Percentiles rank a stretch among this genome's conserved stretches.
Evolutionary conservation across 106 monocot genomes (phyloP).

Genomic region (Hemerocallis citrina): DNA sequence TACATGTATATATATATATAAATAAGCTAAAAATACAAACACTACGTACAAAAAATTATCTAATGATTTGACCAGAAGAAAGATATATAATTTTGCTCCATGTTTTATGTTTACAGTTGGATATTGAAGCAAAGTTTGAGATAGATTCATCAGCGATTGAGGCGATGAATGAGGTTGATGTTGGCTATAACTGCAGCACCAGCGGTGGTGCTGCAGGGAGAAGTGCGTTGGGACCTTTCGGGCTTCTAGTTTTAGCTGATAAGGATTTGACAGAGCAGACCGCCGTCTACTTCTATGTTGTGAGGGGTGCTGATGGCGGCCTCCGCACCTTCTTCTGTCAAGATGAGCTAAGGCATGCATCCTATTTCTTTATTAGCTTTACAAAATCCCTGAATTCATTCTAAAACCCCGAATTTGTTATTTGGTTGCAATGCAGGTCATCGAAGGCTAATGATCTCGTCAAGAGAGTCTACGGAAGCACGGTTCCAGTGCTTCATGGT

Average conservation of each 20-base stretch:
- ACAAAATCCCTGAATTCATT: too few species aligned
- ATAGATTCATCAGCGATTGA: conserved; percentile 21
- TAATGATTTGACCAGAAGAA: too few species aligned
- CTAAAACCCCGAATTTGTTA: too few species aligned
- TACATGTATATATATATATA: conserved; percentile 5
- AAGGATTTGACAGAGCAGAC: conserved; percentile 64
- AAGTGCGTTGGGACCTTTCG: conserved; percentile 71
- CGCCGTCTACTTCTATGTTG: conserved; percentile 74
- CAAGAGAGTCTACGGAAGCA: conserved; percentile 60
- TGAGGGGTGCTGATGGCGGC: conserved; percentile 27
- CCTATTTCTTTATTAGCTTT: too few species aligned
- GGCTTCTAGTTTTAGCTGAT: conserved; percentile 64
- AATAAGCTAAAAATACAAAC: too few species aligned
- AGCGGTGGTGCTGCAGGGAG: conserved; percentile 61
- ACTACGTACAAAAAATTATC: too few species aligned
- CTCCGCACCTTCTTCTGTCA: conserved; percentile 71
- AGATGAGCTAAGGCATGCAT: conserved; percentile 84
- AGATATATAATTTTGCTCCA: too few species aligned
- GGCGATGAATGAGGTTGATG: conserved; percentile 37
- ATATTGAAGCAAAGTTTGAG: conserved; percentile 69
- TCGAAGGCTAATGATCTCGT: conserved; percentile 44
- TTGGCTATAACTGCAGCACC: conserved; percentile 78
- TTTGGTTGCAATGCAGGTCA: conserved; percentile 21
- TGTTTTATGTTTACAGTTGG: too few species aligned
- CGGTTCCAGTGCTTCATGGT: conserved; percentile 46